phyloP scores from a whole-genome alignment of 2,329 filamentous ascomycete species.

The Monilinia laxa region DNA sequence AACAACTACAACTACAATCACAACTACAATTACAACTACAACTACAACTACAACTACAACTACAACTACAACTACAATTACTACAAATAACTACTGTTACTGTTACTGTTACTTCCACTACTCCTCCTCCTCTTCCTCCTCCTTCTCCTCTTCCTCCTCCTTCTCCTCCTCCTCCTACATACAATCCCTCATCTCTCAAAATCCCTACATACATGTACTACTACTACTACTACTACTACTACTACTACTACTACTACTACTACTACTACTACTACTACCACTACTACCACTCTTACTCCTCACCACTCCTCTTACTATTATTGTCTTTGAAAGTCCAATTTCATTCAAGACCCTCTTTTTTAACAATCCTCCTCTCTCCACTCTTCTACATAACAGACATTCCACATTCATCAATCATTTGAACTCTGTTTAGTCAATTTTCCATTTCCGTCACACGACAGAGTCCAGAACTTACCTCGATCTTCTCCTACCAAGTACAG shows the following conservation, averaged over 20 bases:
- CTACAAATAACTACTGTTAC: too few species aligned
- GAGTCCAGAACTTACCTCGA: constrained; percentile 20
- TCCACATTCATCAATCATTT: constrained; percentile 14
- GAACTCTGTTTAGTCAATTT: constrained; percentile 9
- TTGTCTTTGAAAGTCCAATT: background rate
- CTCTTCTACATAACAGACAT: background rate
- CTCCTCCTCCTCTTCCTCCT: too few species aligned
- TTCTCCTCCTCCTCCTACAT: too few species aligned
- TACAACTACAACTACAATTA: background rate
- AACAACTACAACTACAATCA: background rate
- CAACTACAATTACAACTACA: too few species aligned
- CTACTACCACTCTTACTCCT: too few species aligned
- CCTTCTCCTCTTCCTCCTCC: too few species aligned
- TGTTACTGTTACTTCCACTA: too few species aligned
- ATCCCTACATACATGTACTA: background rate
- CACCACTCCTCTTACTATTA: too few species aligned
- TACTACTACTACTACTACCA: too few species aligned
- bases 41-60: background rate
- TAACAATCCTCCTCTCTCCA: constrained; percentile 1
- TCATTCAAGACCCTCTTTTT: constrained; percentile 14
- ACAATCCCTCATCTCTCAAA: too few species aligned
- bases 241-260: too few species aligned
- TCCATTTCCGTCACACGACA: constrained; percentile 13
- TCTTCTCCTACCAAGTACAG: background rate
- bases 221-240: too few species aligned